Percentiles rank a stretch among this genome's conserved stretches.
Conservation (phyloP, 257 asterid species). For the Penstemon eatonii region DNA sequence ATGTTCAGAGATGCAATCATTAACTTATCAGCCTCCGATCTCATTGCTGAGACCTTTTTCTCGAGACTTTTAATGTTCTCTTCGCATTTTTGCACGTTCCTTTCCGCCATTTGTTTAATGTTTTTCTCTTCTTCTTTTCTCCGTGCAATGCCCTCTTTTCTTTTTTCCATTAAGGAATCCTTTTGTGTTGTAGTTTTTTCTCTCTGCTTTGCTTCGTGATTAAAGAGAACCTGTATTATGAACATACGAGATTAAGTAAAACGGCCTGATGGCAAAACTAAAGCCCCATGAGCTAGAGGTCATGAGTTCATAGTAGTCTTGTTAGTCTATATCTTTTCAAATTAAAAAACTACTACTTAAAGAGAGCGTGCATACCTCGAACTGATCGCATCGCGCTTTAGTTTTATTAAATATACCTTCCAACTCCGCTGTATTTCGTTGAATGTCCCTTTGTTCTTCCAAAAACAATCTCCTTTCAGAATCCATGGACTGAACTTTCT, state of each 20-base stretch:
- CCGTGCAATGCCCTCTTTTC: slow-evolving; percentile 36
- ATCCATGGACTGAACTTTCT: slow-evolving; percentile 46
- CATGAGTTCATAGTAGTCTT: too few species aligned
- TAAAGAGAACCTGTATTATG: slow-evolving; percentile 46
- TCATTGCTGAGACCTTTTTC: slow-evolving; percentile 46
- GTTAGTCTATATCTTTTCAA: too few species aligned
- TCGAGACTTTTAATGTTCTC: slow-evolving; percentile 42
- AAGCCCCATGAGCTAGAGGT: too few species aligned
- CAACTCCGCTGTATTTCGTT: slow-evolving; percentile 30
- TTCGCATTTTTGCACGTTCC: slow-evolving; percentile 33
- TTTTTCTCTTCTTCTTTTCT: slow-evolving; percentile 40
- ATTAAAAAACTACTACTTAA: neutral
- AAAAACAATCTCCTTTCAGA: slow-evolving; percentile 40
- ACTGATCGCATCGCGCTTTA: slow-evolving; percentile 41
- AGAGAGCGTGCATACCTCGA: slow-evolving; percentile 49
- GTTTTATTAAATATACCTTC: slow-evolving; percentile 39
- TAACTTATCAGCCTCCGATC: slow-evolving; percentile 43
- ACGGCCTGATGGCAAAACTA: too few species aligned
- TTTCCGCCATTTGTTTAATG: slow-evolving; percentile 43
- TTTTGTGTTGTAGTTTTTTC: slow-evolving; percentile 21
- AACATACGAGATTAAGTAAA: neutral
- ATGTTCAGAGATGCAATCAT: slow-evolving; percentile 52
- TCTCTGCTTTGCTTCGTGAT: slow-evolving; percentile 59
- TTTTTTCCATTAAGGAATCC: slow-evolving; percentile 34
- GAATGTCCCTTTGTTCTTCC: slow-evolving; percentile 41